These are phyloP conservation scores for Lodderomyces oxycetoniae DNA, from an alignment of 1,139 yeast genomes.

Conservation along the genomic window DNA sequence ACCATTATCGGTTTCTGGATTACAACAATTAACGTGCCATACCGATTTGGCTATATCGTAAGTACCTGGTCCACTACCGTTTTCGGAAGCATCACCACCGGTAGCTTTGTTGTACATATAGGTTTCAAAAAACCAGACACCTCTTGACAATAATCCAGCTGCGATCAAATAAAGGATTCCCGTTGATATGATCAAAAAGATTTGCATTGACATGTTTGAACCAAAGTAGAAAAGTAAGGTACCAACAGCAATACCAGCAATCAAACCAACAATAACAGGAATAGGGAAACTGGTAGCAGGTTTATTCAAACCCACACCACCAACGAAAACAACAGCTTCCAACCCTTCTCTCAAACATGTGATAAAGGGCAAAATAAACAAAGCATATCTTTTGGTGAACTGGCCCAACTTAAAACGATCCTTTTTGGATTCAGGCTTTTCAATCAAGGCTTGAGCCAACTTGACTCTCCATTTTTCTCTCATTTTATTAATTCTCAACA, in stretches of 20 bases:
- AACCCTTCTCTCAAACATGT: conserved; percentile 87
- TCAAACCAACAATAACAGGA: conserved; percentile 72
- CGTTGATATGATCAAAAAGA: conserved; percentile 75
- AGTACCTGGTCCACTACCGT: conserved; percentile 90
- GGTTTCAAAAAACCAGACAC: conserved; percentile 79
- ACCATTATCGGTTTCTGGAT: conserved; percentile 81
- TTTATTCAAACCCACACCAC: conserved; percentile 78
- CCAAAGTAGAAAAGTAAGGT: conserved; percentile 68
- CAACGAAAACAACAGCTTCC: conserved; percentile 87
- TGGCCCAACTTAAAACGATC: conserved; percentile 34
- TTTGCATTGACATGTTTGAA: conserved; percentile 67
- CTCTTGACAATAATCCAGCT: conserved; percentile 86
- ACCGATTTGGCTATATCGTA: conserved; percentile 72
- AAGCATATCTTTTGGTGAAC: conserved; percentile 59
- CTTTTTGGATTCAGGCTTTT: conserved; percentile 28
- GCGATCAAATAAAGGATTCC: conserved; percentile 78
- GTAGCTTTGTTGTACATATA: conserved; percentile 56
- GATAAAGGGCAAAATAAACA: conserved; percentile 74
- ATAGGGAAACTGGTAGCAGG: conserved; percentile 81
- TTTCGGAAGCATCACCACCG: conserved; percentile 88
- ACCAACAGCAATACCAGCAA: conserved; percentile 73
- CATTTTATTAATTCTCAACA: conserved; percentile 85
- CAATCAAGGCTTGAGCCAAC: conserved; percentile 68
- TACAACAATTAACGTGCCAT: conserved; percentile 95
- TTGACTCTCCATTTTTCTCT: conserved; percentile 90